Evolutionary conservation across 2,329 filamentous ascomycete species (phyloP).

Genomic region (Fusarium virguliforme): DNA sequence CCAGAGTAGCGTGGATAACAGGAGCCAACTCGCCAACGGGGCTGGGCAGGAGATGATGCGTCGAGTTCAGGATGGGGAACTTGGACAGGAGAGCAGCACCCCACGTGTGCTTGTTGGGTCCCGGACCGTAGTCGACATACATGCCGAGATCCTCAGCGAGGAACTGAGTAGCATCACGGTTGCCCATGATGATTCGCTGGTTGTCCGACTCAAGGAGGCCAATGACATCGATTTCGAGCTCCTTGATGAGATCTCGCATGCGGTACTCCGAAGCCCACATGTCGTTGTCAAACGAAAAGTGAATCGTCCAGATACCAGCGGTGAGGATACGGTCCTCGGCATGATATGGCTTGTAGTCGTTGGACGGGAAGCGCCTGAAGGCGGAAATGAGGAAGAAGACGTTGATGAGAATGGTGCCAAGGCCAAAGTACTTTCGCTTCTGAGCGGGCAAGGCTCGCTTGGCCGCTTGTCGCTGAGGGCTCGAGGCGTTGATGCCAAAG

Average conservation of each 20-base stretch:
- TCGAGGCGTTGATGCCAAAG: conserved; percentile 76
- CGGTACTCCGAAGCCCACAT: conserved; percentile 98
- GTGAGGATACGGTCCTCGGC: conserved; percentile 89
- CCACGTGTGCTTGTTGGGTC: conserved; percentile 99
- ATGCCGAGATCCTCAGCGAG: conserved; percentile 97
- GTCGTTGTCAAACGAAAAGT: conserved; percentile 97
- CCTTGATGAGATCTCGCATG: conserved; percentile 91
- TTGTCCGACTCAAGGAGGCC: conserved; percentile 94
- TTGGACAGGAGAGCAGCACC: conserved; percentile 93
- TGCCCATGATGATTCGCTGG: conserved; percentile 99
- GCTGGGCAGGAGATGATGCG: conserved; percentile 93
- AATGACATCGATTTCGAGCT: conserved; percentile 96
- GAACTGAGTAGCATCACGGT: conserved; percentile 95
- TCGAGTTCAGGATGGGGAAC: conserved; percentile 97
- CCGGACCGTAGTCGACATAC: conserved; percentile 98
- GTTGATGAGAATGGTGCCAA: conserved; percentile 81
- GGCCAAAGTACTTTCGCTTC: conserved; percentile 68
- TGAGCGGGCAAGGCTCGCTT: conserved; percentile 55
- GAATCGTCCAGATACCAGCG: conserved; percentile 98
- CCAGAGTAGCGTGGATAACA: conserved; percentile 95
- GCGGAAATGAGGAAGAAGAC: conserved; percentile 84
- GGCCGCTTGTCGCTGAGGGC: conserved; percentile 59
- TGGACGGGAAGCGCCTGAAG: conserved; percentile 91
- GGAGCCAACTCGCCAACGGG: conserved; percentile 96
- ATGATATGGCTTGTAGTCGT: conserved; percentile 94